These are phyloP conservation scores for Canavalia gladiata DNA, from an alignment of 306 rosid species.

Conservation along the genomic window DNA sequence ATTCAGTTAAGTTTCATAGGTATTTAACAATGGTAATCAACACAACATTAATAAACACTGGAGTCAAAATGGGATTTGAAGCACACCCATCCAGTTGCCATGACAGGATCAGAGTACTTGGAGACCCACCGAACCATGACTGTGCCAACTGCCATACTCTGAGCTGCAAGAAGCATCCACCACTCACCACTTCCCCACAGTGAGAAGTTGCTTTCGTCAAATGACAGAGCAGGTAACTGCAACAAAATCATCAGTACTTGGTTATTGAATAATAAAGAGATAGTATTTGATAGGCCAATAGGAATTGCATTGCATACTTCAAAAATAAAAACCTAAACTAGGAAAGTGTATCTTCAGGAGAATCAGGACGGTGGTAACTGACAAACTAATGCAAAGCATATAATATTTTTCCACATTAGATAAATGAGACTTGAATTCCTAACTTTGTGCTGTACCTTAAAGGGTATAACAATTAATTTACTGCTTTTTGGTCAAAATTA, in stretches of 20 bases:
- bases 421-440: conserved; percentile 5
- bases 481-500: conserved; percentile 9
- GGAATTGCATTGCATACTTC: conserved; percentile 11
- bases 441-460: conserved; percentile 8
- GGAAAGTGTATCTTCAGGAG: conserved; percentile 25
- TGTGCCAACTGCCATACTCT: conserved; percentile 98
- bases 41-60: conserved; percentile 26
- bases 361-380: no score
- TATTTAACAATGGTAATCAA: conserved; percentile 31
- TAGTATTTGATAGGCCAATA: conserved; percentile 24
- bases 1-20: conserved; percentile 15
- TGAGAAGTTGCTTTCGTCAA: conserved; percentile 76
- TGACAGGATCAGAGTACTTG: conserved; percentile 91
- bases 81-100: conserved; percentile 99
- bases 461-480: background rate
- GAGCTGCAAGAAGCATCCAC: conserved; percentile 99
- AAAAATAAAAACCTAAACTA: background rate
- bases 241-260: conserved; percentile 16
- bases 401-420: conserved; percentile 9
- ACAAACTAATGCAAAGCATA: conserved; percentile 24
- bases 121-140: conserved; percentile 99
- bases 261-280: conserved; percentile 8
- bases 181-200: conserved; percentile 99
- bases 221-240: conserved; percentile 75
- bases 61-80: conserved; percentile 34